phyloP scores from a whole-genome alignment of 148 eudicot genomes.

The Arctostaphylos glauca region DNA sequence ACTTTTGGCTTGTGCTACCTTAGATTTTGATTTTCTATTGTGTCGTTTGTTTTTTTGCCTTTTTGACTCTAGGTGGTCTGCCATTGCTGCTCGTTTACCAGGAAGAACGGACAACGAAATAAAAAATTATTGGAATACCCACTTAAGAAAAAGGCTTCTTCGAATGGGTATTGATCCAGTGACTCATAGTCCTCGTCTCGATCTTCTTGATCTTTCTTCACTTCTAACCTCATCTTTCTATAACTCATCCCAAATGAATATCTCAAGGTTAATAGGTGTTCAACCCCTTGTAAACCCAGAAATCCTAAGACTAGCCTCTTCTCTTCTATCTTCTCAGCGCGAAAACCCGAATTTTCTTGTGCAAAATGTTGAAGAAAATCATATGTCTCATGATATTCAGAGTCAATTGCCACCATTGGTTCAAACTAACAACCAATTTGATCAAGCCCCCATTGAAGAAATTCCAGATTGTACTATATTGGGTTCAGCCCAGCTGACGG shows the following conservation, averaged over 20 bases:
- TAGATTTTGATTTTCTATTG: neutral
- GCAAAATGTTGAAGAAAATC: slow-evolving; percentile 38
- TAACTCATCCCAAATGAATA: slow-evolving; percentile 48
- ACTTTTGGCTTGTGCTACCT: neutral
- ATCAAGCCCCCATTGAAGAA: slow-evolving; percentile 43
- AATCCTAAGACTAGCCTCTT: slow-evolving; percentile 56
- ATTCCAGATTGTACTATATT: slow-evolving; percentile 29
- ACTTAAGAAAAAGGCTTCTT: slow-evolving; percentile 72
- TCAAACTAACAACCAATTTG: slow-evolving; percentile 30
- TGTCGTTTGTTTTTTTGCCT: neutral
- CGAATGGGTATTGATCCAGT: slow-evolving; percentile 97
- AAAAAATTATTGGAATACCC: slow-evolving; percentile 97
- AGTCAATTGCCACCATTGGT: slow-evolving; percentile 25
- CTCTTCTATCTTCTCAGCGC: slow-evolving; percentile 47
- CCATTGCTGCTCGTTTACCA: slow-evolving; percentile 88
- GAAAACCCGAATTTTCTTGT: slow-evolving; percentile 34
- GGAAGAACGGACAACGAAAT: slow-evolving; percentile 96
- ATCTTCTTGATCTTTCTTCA: slow-evolving; percentile 73
- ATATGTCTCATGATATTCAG: slow-evolving; percentile 29
- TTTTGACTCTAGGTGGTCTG: slow-evolving; percentile 66
- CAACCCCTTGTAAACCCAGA: slow-evolving; percentile 65
- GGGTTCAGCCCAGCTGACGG: slow-evolving; percentile 37
- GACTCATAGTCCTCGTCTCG: slow-evolving; percentile 87
- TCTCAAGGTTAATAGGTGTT: slow-evolving; percentile 54
- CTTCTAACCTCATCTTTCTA: slow-evolving; percentile 47